A percentile compares a stretch with the other conserved stretches of the same genome.
Evolutionary conservation across 371 early-diverging fungal species (phyloP).

Genomic region (Quaeritorhiza haematococci): DNA sequence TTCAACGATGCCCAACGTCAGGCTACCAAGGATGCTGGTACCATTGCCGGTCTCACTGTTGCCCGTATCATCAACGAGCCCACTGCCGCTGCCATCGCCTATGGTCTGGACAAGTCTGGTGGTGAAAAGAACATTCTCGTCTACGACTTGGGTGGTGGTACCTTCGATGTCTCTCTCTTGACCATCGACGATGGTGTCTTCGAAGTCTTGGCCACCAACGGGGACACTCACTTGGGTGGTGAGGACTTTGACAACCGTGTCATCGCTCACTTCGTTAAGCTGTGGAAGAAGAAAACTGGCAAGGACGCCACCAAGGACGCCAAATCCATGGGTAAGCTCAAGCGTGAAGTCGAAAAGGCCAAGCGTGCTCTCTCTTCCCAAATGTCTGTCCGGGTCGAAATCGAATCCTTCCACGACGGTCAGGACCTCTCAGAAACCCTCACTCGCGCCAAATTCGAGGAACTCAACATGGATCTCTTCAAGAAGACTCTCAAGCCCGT

Average conservation of each 20-base stretch:
- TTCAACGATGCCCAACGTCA: conserved; percentile 73
- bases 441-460: conserved; percentile 58
- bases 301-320: conserved; percentile 67
- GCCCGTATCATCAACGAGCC: conserved; percentile 71
- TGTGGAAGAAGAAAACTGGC: conserved; percentile 67
- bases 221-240: conserved; percentile 94
- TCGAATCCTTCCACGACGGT: conserved; percentile 59
- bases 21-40: conserved; percentile 71
- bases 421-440: conserved; percentile 55
- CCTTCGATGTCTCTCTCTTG: conserved; percentile 88
- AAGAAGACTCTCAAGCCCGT: conserved; percentile 60
- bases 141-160: conserved; percentile 95
- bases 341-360: conserved; percentile 84
- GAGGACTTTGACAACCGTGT: conserved; percentile 91
- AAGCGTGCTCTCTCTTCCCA: conserved; percentile 86
- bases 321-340: conserved; percentile 79
- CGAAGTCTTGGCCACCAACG: conserved; percentile 80
- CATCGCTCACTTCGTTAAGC: conserved; percentile 70
- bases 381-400: conserved; percentile 68
- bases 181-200: conserved; percentile 85
- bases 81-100: conserved; percentile 72
- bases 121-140: conserved; percentile 65
- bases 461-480: conserved; percentile 53
- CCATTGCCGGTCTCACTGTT: conserved; percentile 65
- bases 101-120: conserved; percentile 60